phyloP scores from a whole-genome alignment of 305 asterid genomes.

The Fraxinus greggii region DNA sequence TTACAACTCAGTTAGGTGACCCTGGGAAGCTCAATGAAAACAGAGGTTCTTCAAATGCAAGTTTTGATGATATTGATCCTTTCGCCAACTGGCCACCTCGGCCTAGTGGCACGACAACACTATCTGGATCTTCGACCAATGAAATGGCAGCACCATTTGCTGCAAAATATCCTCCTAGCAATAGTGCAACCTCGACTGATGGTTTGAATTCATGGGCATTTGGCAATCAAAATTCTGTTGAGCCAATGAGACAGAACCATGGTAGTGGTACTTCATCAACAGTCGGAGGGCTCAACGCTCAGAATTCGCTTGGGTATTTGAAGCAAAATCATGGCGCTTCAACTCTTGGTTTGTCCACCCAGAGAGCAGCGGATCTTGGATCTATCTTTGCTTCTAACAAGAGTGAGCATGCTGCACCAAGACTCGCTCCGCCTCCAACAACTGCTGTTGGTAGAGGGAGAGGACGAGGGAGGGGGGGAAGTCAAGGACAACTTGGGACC shows the following conservation, averaged over 20 bases:
- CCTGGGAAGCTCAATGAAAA: constrained; percentile 40
- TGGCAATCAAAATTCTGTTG: constrained; percentile 33
- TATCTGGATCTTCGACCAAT: constrained; percentile 47
- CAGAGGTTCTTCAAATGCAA: constrained; percentile 40
- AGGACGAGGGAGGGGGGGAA: constrained; percentile 79
- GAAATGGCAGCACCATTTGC: constrained; percentile 38
- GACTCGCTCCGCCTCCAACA: constrained; percentile 95
- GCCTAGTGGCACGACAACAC: constrained; percentile 47
- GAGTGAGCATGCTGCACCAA: constrained; percentile 64
- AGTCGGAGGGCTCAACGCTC: constrained; percentile 37
- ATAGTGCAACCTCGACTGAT: constrained; percentile 36
- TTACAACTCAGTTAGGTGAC: constrained; percentile 39
- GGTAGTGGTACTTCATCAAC: constrained; percentile 42
- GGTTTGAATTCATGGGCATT: constrained; percentile 68
- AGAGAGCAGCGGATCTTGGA: constrained; percentile 60
- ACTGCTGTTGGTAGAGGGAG: constrained; percentile 79
- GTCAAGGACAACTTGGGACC: constrained; percentile 46
- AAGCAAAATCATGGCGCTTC: constrained; percentile 52
- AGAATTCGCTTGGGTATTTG: constrained; percentile 59
- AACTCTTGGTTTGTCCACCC: constrained; percentile 33
- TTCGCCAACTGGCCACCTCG: constrained; percentile 96
- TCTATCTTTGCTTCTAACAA: constrained; percentile 75
- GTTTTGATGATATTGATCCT: constrained; percentile 78
- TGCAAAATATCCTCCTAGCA: constrained; percentile 35
- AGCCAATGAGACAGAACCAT: constrained; percentile 48